Evolutionary conservation across 768 basidiomycete species (phyloP), one percentile per base, ranked within the genome.

Genomic region (Pleurotus pulmonarius): DNA sequence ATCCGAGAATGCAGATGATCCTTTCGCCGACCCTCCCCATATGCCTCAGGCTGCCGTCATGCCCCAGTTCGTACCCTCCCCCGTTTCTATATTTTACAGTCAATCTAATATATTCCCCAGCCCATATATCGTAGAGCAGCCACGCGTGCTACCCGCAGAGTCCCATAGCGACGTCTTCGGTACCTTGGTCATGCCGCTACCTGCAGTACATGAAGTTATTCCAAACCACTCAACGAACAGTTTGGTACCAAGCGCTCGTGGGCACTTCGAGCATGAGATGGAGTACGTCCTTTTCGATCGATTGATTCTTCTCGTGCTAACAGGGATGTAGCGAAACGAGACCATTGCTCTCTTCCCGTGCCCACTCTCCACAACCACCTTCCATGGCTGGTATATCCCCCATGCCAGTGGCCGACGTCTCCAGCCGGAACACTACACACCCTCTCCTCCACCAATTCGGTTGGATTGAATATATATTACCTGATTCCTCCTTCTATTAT

Each of bases 381-480:
- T 62, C 60, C 18, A 40, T 58, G n/a, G 56, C 66, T 56, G 63
- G 60, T 37, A 57, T 66, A 26, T 68, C 63, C 54, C 67, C 61
- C 56, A 64, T 69, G 20, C 56, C 56, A 29, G 45, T 46, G 2
- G 59, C 63, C 1, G 55, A 66, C 9, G 56, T 60, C 18, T 57
- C 58, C 40, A 56, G 57, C 29, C 63, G 60, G 57, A 49, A 63
- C 57, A 64, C 60, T 65, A 49, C 60, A 64, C 48, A 67, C 61
- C 73, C 70, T 15, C 69, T 71, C 3, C 71, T 82, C 4, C 76
- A 76, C 60, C 75, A 80, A 11, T 78, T 85, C 16, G 91, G 91
- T 3, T 92, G 90, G 90, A 74, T 81, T 47, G 88, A 87, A 63
- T 83, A 88, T 65, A 74, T 80, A 18, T 81, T 93, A n/a, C 90